phyloP scores from a whole-genome alignment of 2,329 filamentous ascomycete species.

The Chrysoporthe puriensis region DNA sequence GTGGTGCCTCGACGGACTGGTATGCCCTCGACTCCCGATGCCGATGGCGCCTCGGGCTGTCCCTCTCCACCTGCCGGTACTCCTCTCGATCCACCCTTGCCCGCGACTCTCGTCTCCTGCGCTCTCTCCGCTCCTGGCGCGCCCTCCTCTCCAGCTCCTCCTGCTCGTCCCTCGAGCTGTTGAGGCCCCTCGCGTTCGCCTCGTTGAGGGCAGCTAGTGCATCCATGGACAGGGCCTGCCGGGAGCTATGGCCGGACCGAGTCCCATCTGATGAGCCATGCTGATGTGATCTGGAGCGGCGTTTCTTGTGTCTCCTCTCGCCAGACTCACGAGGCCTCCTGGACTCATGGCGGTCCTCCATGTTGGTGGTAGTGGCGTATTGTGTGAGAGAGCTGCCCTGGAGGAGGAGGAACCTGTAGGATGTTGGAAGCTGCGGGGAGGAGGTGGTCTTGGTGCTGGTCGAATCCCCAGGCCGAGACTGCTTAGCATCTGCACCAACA shows the following conservation, averaged over 20 bases:
- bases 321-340: constrained; percentile 30
- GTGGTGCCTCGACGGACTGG: constrained; percentile 13
- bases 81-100: constrained; percentile 23
- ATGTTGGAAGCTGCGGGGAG: not conserved
- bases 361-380: not conserved
- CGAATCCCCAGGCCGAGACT: not conserved
- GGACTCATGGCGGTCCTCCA: constrained; percentile 20
- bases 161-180: constrained; percentile 11
- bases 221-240: constrained; percentile 34
- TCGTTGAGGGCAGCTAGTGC: constrained; percentile 35
- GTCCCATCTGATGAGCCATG: constrained; percentile 27
- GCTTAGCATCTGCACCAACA: not conserved
- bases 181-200: constrained; percentile 23
- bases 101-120: constrained; percentile 25
- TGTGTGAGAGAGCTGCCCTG: not conserved
- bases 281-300: constrained; percentile 29
- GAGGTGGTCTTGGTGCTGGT: not conserved
- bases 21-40: constrained; percentile 23
- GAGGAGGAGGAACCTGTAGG: not conserved
- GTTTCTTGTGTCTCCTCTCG: constrained; percentile 31
- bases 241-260: constrained; percentile 27
- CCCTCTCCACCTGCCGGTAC: constrained; percentile 25
- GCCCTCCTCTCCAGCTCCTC: constrained; percentile 26
- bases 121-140: constrained; percentile 27
- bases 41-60: constrained; percentile 24